phyloP scores from a whole-genome alignment of 768 basidiomycete species.

The Mycena latifolia region DNA sequence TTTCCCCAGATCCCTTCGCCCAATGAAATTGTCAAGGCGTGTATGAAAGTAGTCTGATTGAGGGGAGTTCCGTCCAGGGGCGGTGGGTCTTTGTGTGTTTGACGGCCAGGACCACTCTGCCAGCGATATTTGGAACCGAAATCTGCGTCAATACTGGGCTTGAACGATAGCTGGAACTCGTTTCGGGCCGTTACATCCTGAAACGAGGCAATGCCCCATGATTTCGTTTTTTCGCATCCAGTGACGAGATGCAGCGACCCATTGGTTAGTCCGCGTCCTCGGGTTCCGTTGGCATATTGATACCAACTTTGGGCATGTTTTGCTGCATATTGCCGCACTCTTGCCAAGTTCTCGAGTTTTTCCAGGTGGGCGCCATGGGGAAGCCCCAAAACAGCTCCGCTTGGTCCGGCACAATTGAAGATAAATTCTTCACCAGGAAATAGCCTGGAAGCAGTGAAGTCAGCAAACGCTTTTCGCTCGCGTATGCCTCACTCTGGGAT shows the following conservation, averaged over 20 bases:
- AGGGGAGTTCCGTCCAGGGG: not conserved
- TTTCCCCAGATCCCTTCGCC: slow-evolving; percentile 1
- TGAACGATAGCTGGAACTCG: slow-evolving; percentile 11
- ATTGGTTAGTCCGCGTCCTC: slow-evolving; percentile 26
- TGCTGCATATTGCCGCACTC: slow-evolving; percentile 29
- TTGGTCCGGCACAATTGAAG: not conserved
- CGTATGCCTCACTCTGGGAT: too few species aligned
- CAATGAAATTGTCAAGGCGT: slow-evolving; percentile 14
- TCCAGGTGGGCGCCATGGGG: slow-evolving; percentile 30
- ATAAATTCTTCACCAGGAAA: slow-evolving; percentile 1
- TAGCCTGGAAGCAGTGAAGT: too few species aligned
- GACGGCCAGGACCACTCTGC: not conserved
- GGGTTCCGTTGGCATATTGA: slow-evolving; percentile 23
- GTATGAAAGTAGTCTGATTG: slow-evolving; percentile 22
- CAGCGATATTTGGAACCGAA: not conserved
- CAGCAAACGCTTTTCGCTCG: too few species aligned
- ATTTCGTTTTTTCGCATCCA: slow-evolving; percentile 34
- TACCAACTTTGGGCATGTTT: too few species aligned
- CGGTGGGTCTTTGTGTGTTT: not conserved
- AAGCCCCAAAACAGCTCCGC: slow-evolving; percentile 33
- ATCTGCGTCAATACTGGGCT: not conserved
- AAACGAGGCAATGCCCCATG: slow-evolving; percentile 38
- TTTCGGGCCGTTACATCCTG: not conserved
- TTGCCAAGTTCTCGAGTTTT: slow-evolving; percentile 19
- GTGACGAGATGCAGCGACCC: slow-evolving; percentile 37